Evolutionary conservation across 2,329 filamentous ascomycete genomes (phyloP), one percentile per base, ranked within the genome.

Genomic region (Pseudophaeomoniella oleicola): DNA sequence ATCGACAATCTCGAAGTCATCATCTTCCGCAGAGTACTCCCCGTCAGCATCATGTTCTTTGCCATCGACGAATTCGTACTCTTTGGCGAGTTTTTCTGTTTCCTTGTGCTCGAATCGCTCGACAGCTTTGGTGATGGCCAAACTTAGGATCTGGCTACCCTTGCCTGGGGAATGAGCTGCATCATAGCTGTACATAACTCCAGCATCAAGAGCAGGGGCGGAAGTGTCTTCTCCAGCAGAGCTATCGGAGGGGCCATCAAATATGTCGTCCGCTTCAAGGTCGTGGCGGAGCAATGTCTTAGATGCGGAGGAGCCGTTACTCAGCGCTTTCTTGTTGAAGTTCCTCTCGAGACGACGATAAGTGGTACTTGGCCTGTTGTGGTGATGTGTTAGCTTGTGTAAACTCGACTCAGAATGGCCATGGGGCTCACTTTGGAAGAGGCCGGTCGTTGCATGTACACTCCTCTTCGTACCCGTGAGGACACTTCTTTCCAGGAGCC

Each of bases 41-140:
- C 45, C 44, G 16, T 60, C 60, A 37, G 52, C 50, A 27, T 60
- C 57, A 41, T 59, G 57, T 19, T 56, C 44, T n/a, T 51, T 44
- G 13, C 48, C 48, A 16, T 64, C 45, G 59, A 66, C 46, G 61
- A 63, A 63, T 49, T 75, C 71, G 46, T 75, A 77, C 56, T 76
- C 72, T 38, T 64, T 62, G 51, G 73, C 66, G 34, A 77, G 52
- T 56, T 72, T 72, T 54, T 73, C 69, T 2, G 70, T 75, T 55
- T 72, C 67, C 46, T 66, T 66, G 42, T 65, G 68, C 56, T 77
- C 72, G 49, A 66, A 77, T 43, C 63, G 65, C 58, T 72, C 66
- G 30, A 75, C 66, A 2, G 72, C 72, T 52, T 71, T 66, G 38
- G 60, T 63, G 19, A 77, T 58, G 9, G 72, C 71, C 12, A 60